These are phyloP conservation scores for Puccinia polysora DNA, from an alignment of 1,284 basidiomycete species.

Conservation along the genomic window DNA sequence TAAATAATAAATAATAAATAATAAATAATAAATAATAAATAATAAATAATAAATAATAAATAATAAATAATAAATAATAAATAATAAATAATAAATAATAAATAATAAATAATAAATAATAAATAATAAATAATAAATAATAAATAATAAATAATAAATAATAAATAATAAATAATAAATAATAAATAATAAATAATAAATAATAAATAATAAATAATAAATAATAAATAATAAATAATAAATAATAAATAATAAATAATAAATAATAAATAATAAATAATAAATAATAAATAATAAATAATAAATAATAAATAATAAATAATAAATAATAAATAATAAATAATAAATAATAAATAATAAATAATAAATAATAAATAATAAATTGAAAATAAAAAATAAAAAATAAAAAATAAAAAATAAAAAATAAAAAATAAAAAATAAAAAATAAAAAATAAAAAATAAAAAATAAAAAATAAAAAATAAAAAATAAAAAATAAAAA, in stretches of 20 bases:
- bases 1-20: too few relatives aligned
- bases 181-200: not conserved
- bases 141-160: not conserved
- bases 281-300: not conserved
- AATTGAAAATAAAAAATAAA: not conserved
- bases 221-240: not conserved
- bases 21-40: not conserved
- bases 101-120: not conserved
- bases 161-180: not conserved
- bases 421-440: not conserved
- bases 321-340: not conserved
- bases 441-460: not conserved
- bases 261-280: too few relatives aligned
- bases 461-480: not conserved
- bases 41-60: not conserved
- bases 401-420: not conserved
- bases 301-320: not conserved
- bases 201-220: too few relatives aligned
- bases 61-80: too few relatives aligned
- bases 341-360: not conserved
- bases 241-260: not conserved
- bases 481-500: not conserved
- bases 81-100: not conserved
- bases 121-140: not conserved
- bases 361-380: not conserved